Evolutionary conservation across 257 asterid genomes (phyloP), one percentile per base, ranked within the genome.

Genomic region (Prunella vulgaris): DNA sequence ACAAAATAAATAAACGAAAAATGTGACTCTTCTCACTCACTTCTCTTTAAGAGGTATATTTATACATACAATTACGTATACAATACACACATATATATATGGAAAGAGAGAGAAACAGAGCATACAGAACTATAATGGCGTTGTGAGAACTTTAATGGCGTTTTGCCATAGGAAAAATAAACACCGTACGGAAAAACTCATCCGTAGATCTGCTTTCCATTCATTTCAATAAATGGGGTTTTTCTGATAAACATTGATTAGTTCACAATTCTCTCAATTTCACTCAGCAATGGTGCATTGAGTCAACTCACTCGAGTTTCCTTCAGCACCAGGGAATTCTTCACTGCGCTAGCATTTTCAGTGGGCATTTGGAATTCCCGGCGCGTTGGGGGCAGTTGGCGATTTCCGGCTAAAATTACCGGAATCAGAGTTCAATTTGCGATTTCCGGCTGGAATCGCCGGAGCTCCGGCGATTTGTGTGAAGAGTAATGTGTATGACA

Each of bases 401-500:
- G 42, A 42, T 73, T 74, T 59, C 84, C 83, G 83, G 74, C 62
- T 37, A 52, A 9, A 53, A 32, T 32, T 68, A 85, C 93, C 91
- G 91, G 93, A 87, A 37, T 58, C 60, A 51, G 76, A 18, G 35
- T 5, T 62, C 66, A 74, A 82, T 79, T 81, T 77, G 54, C 25
- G 42, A 42, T 73, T 74, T 59, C 84, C 83, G 83, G 74, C 62
- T 37, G 52, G 7, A 53, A 32, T 32, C 70, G 86, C 93, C 91
- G 91, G 93, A 87, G 87, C 87, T 81, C 86, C 84, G 84, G 85
- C 77, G 84, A 35, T 17, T 8, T 3, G 25, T 8, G 12, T 51
- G 58, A 7, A 3, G 17, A 51, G 64, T 35, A 53, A 74, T 79
- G 87, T 60, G 74, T 6, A 33, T 62, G 64, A 80, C 78, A 78